A percentile compares a stretch with the other conserved stretches of the same genome.
Conservation (phyloP, 192 early-diverging fungal species). For the Coemansia javaensis region DNA sequence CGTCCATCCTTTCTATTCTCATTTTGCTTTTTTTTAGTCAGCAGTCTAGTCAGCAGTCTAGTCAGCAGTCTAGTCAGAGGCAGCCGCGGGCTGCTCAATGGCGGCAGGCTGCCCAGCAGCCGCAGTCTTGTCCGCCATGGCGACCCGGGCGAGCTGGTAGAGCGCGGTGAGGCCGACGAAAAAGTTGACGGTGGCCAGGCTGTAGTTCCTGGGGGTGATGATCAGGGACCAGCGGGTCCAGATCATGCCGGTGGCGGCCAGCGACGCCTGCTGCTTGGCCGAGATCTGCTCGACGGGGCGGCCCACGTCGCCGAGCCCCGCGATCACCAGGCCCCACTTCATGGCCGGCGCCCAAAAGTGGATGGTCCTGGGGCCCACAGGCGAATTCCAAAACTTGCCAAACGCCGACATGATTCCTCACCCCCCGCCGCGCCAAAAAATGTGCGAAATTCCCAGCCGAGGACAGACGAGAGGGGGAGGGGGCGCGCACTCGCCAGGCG, state of each 20-base stretch:
- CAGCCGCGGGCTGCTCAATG: no score
- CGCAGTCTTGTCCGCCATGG: slow-evolving; percentile 53
- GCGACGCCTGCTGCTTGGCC: slow-evolving; percentile 76
- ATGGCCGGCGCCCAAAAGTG: slow-evolving; percentile 93
- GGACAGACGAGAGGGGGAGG: no score
- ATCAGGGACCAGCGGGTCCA: slow-evolving; percentile 96
- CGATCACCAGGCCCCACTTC: slow-evolving; percentile 82
- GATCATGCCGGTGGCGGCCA: slow-evolving; percentile 91
- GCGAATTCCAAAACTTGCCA: slow-evolving; percentile 64
- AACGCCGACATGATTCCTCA: slow-evolving; percentile 62
- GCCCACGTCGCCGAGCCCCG: slow-evolving; percentile 82
- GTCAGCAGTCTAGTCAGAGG: no score
- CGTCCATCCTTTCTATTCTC: no score
- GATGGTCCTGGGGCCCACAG: slow-evolving; percentile 92
- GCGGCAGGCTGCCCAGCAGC: no score
- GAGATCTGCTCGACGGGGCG: slow-evolving; percentile 89
- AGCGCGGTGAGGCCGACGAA: slow-evolving; percentile 88
- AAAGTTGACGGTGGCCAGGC: slow-evolving; percentile 84
- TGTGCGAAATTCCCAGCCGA: no score
- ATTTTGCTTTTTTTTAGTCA: no score
- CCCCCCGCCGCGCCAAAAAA: no score
- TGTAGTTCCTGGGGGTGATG: slow-evolving; percentile 91
- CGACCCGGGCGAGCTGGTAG: slow-evolving; percentile 81
- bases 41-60: no score
- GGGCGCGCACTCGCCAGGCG: no score